phyloP scores from a whole-genome alignment of 73 alveolate species.

The Tetrahymena elliotti region DNA sequence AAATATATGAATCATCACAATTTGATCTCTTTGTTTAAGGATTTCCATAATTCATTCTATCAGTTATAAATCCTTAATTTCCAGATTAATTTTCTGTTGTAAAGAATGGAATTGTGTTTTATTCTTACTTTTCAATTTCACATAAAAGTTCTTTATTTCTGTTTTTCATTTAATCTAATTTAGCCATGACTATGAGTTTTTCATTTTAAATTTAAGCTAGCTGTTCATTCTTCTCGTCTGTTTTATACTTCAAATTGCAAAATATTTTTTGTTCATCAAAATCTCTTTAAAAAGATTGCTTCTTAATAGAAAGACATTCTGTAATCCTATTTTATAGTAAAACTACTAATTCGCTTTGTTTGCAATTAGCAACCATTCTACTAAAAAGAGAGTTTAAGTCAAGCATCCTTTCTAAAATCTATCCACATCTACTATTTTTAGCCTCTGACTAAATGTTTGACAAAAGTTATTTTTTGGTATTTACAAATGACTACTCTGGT shows the following conservation, averaged over 20 bases:
- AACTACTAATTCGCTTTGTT: neutral
- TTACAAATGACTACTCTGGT: neutral
- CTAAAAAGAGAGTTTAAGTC: neutral
- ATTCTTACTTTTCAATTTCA: neutral
- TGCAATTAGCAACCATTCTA: neutral
- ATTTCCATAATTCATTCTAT: neutral
- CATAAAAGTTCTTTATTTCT: neutral
- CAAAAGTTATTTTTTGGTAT: neutral
- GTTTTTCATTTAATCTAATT: neutral
- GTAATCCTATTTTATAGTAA: neutral
- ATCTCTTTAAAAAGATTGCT: neutral
- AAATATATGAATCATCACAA: neutral
- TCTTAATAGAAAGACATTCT: neutral
- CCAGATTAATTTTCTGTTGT: neutral
- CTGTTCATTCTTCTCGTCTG: neutral
- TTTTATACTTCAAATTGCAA: neutral
- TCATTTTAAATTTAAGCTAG: neutral
- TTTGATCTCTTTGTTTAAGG: neutral
- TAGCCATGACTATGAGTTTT: neutral
- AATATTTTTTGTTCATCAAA: neutral
- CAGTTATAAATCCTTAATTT: neutral
- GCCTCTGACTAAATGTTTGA: neutral
- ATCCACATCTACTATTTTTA: neutral
- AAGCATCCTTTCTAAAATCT: neutral
- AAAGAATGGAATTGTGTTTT: neutral